Percentiles rank a stretch among this genome's conserved stretches.
Evolutionary conservation across 2,329 filamentous ascomycete genomes (phyloP).

Genomic region (Claviceps sp.): DNA sequence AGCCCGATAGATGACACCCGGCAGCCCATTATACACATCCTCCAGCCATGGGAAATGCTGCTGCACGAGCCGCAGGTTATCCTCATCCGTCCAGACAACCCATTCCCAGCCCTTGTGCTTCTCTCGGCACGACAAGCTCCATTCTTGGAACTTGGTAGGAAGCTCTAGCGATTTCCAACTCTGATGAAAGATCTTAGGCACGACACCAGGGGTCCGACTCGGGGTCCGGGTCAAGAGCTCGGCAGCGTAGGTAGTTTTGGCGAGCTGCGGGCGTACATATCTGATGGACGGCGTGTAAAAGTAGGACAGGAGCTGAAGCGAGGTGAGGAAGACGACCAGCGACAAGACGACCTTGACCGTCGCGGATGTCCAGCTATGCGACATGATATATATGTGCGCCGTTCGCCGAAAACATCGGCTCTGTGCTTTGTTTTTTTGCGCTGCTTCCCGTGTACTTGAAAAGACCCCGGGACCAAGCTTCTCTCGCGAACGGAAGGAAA

Average conservation of each 20-base stretch:
- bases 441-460: not conserved
- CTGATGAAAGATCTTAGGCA: constrained; percentile 26
- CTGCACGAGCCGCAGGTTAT: constrained; percentile 20
- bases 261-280: constrained; percentile 13
- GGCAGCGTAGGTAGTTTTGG: constrained; percentile 18
- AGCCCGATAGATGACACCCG: constrained; percentile 19
- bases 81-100: constrained; percentile 24
- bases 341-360: not conserved
- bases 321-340: not conserved
- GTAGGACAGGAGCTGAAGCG: not conserved
- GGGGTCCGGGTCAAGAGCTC: not conserved
- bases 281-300: not conserved
- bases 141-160: constrained; percentile 16
- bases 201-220: not conserved
- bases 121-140: constrained; percentile 18
- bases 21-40: constrained; percentile 15
- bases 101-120: constrained; percentile 21
- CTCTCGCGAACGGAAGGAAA: no score
- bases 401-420: not conserved
- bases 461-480: no score
- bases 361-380: not conserved
- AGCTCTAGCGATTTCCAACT: constrained; percentile 14
- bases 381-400: not conserved
- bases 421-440: not conserved
- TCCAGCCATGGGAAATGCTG: constrained; percentile 19